phyloP scores from a whole-genome alignment of 306 rosid genomes.

The Cucurbita argyrosperma region DNA sequence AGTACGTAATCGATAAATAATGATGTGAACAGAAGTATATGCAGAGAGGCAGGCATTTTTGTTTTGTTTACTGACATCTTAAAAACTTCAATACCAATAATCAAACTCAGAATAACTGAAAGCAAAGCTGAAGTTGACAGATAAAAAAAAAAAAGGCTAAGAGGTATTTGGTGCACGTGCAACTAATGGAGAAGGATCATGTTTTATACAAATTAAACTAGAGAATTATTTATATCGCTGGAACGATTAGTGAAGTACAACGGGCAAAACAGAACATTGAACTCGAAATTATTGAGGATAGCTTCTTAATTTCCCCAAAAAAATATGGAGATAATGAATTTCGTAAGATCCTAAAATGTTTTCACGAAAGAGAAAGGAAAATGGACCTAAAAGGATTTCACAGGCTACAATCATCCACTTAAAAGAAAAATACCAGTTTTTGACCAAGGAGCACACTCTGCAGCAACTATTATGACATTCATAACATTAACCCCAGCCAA shows the following conservation, averaged over 20 bases:
- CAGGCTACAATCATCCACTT: neutral
- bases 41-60: neutral
- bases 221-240: neutral
- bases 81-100: neutral
- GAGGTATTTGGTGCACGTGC: neutral
- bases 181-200: neutral
- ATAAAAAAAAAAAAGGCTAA: neutral
- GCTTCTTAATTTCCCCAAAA: too few species aligned
- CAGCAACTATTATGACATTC: conserved; percentile 74
- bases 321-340: neutral
- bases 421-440: conserved; percentile 50
- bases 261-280: neutral
- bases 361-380: neutral
- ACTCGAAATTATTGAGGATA: too few species aligned
- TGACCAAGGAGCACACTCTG: conserved; percentile 87
- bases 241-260: neutral
- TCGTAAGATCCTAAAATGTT: neutral
- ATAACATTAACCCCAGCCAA: conserved; percentile 82
- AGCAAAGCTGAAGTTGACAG: neutral
- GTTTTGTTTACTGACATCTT: neutral
- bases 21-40: neutral
- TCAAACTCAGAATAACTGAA: neutral
- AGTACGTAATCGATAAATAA: conserved; percentile 5
- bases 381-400: neutral
- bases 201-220: neutral